Evolutionary conservation across 257 asterid species (phyloP).

Genomic region (Plantago major): DNA sequence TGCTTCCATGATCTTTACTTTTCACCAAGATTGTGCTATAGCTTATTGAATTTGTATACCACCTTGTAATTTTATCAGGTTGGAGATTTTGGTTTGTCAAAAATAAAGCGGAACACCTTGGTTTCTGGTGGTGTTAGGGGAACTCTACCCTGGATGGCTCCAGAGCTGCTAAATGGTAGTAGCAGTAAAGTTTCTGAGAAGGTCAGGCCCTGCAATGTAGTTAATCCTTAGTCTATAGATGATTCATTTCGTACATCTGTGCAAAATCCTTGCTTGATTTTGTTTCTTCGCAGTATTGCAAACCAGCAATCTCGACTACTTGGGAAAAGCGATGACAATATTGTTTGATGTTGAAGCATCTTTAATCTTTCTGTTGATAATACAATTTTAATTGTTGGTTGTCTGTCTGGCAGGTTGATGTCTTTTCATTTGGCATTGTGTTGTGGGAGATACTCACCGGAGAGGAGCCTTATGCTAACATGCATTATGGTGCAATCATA

Average conservation of each 20-base stretch:
- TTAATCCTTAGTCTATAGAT: background rate
- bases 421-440: slow-evolving; percentile 89
- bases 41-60: slow-evolving; percentile 20
- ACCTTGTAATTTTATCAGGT: slow-evolving; percentile 45
- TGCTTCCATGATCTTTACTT: slow-evolving; percentile 1
- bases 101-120: slow-evolving; percentile 80
- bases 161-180: slow-evolving; percentile 80
- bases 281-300: slow-evolving; percentile 13
- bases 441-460: slow-evolving; percentile 99
- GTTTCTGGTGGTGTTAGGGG: slow-evolving; percentile 98
- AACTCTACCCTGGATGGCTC: slow-evolving; percentile 98
- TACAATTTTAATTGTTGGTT: slow-evolving; percentile 1
- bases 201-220: slow-evolving; percentile 33
- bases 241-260: background rate
- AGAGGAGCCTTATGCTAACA: slow-evolving; percentile 93
- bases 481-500: slow-evolving; percentile 96
- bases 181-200: slow-evolving; percentile 87
- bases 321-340: slow-evolving; percentile 7
- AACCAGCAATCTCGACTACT: slow-evolving; percentile 16
- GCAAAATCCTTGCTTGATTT: slow-evolving; percentile 2
- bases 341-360: slow-evolving; percentile 9
- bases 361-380: slow-evolving; percentile 8
- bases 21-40: slow-evolving; percentile 1
- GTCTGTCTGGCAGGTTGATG: slow-evolving; percentile 57
- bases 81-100: slow-evolving; percentile 92